These are phyloP conservation scores for Alternaria rosae DNA, from an alignment of 2,329 filamentous ascomycete species.

Conservation along the genomic window DNA sequence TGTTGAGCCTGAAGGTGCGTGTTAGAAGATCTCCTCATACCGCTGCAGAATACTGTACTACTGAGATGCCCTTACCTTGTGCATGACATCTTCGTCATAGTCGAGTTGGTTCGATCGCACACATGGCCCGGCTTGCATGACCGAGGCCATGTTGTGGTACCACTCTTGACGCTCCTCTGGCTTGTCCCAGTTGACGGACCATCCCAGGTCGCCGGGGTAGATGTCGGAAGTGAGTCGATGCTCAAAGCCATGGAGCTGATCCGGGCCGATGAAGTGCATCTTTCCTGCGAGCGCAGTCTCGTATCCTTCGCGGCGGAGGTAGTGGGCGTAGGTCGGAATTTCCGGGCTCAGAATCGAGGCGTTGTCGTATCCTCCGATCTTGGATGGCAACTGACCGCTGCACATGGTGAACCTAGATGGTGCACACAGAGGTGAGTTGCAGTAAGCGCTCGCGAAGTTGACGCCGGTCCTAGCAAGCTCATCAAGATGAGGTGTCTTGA, in stretches of 20 bases:
- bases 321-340: slow-evolving; percentile 90
- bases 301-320: slow-evolving; percentile 83
- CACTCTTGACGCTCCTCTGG: slow-evolving; percentile 85
- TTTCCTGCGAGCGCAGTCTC: slow-evolving; percentile 92
- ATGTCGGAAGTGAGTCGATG: slow-evolving; percentile 88
- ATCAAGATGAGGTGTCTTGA: slow-evolving; percentile 91
- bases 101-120: slow-evolving; percentile 94
- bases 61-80: slow-evolving; percentile 59
- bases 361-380: slow-evolving; percentile 92
- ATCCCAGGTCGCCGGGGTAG: slow-evolving; percentile 92
- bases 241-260: slow-evolving; percentile 94
- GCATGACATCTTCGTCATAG: slow-evolving; percentile 96
- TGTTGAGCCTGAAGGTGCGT: slow-evolving; percentile 67
- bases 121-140: slow-evolving; percentile 86
- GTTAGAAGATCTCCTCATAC: slow-evolving; percentile 10
- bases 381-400: slow-evolving; percentile 87
- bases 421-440: slow-evolving; percentile 89
- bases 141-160: slow-evolving; percentile 94
- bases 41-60: not conserved
- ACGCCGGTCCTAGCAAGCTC: slow-evolving; percentile 80
- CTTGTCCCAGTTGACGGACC: slow-evolving; percentile 95
- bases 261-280: slow-evolving; percentile 93
- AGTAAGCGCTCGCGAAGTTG: slow-evolving; percentile 93
- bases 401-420: slow-evolving; percentile 95
- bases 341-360: slow-evolving; percentile 84